phyloP scores from a whole-genome alignment of 805 yeast species.

The Wickerhamiella kurtzmanii region DNA sequence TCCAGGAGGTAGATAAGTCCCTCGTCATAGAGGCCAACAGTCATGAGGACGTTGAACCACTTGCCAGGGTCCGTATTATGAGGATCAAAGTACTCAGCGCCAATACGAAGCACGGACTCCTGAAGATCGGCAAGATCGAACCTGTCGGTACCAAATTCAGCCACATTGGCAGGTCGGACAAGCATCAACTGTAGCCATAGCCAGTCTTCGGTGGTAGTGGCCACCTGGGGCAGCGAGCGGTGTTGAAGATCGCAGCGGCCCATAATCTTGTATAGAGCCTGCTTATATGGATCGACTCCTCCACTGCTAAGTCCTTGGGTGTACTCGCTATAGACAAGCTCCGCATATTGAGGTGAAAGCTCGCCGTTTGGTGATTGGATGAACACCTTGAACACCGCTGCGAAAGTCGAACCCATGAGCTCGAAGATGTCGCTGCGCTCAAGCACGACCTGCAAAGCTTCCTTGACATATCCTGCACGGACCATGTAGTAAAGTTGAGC shows the following conservation, averaged over 20 bases:
- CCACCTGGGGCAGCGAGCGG: conserved; percentile 53
- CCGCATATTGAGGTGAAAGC: conserved; percentile 53
- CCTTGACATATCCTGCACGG: conserved; percentile 69
- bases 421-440: conserved; percentile 60
- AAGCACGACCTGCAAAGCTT: conserved; percentile 57
- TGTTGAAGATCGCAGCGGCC: conserved; percentile 70
- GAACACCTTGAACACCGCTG: conserved; percentile 62
- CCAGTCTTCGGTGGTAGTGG: conserved; percentile 87
- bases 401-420: conserved; percentile 74
- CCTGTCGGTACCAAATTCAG: conserved; percentile 40
- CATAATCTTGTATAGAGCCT: conserved; percentile 77
- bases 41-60: conserved; percentile 58
- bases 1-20: conserved; percentile 56
- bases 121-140: conserved; percentile 68
- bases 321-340: conserved; percentile 65
- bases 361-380: conserved; percentile 40
- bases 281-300: conserved; percentile 63
- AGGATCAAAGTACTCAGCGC: conserved; percentile 46
- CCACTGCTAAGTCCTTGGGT: conserved; percentile 59
- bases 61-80: conserved; percentile 46
- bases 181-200: conserved; percentile 82
- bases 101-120: conserved; percentile 52
- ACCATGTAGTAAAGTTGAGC: conserved; percentile 72
- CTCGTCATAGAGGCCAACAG: conserved; percentile 68
- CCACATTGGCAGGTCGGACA: conserved; percentile 34